Percentiles rank a stretch among this genome's conserved stretches.
Conservation (phyloP, 768 basidiomycete species). For the Russula brevipes region DNA sequence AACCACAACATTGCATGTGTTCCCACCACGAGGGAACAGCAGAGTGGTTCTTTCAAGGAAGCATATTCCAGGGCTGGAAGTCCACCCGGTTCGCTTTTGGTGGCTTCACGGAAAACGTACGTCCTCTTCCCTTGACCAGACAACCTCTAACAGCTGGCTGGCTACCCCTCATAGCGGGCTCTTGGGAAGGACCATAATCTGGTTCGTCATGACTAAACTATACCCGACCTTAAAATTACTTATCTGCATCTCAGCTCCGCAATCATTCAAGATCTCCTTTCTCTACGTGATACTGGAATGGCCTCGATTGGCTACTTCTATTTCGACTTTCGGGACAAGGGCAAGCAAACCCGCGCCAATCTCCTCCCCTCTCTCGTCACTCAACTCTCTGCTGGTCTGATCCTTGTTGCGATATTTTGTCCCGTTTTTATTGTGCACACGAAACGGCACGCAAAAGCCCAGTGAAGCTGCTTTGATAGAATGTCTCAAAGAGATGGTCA, state of each 20-base stretch:
- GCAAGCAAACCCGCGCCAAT: neutral
- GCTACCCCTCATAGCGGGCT: neutral
- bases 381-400: neutral
- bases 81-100: neutral
- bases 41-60: neutral
- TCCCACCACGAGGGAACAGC: neutral
- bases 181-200: conserved; percentile 6
- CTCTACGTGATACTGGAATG: neutral
- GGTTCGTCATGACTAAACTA: neutral
- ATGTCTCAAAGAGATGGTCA: conserved; percentile 9
- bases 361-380: neutral
- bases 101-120: neutral
- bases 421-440: neutral
- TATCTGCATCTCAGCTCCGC: neutral
- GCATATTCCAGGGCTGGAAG: neutral
- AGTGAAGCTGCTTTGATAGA: neutral
- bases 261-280: neutral
- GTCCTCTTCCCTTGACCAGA: neutral
- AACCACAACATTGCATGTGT: neutral
- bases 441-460: neutral
- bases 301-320: conserved; percentile 6
- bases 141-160: neutral
- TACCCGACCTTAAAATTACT: neutral
- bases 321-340: neutral
- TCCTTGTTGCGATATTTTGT: neutral